Percentiles rank a stretch among this genome's conserved stretches.
phyloP scores from a whole-genome alignment of 805 yeast species.

The Candida pini region DNA sequence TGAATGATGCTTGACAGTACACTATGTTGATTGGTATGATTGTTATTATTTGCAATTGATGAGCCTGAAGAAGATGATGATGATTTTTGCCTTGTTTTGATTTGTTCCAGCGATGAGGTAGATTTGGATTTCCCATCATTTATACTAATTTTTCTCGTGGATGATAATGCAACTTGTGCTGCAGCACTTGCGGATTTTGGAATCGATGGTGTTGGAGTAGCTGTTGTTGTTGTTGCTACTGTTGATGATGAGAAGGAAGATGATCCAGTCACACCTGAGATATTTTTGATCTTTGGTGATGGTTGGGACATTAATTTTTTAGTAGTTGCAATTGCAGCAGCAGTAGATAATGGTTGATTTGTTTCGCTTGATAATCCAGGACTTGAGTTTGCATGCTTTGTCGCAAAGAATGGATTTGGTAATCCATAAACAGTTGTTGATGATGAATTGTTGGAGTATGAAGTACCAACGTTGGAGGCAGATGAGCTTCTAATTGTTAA shows the following conservation, averaged over 20 bases:
- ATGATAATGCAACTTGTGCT: slow-evolving; percentile 2
- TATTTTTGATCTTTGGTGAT: slow-evolving; percentile 2
- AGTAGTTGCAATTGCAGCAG: slow-evolving; percentile 19
- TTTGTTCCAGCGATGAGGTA: slow-evolving; percentile 1
- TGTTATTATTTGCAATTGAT: too few species aligned
- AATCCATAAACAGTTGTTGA: slow-evolving; percentile 15
- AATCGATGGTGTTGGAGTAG: slow-evolving; percentile 1
- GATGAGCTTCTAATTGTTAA: slow-evolving; percentile 3
- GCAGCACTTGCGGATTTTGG: slow-evolving; percentile 3
- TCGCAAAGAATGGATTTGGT: slow-evolving; percentile 13
- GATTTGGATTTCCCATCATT: neutral
- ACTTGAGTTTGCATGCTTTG: slow-evolving; percentile 13
- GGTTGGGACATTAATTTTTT: slow-evolving; percentile 13
- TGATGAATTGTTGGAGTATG: slow-evolving; percentile 6
- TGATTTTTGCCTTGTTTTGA: too few species aligned
- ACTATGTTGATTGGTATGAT: too few species aligned
- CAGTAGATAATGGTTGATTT: slow-evolving; percentile 12
- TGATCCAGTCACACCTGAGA: neutral
- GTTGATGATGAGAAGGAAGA: neutral
- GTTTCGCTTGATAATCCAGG: slow-evolving; percentile 14
- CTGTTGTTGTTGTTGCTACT: neutral
- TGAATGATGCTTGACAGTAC: too few species aligned
- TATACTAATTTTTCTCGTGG: neutral
- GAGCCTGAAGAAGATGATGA: slow-evolving; percentile 6
- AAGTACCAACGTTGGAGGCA: slow-evolving; percentile 4